Percentiles rank a stretch among this genome's conserved stretches.
phyloP scores from a whole-genome alignment of 768 basidiomycete genomes.

The Pulveroboletus ravenelii region DNA sequence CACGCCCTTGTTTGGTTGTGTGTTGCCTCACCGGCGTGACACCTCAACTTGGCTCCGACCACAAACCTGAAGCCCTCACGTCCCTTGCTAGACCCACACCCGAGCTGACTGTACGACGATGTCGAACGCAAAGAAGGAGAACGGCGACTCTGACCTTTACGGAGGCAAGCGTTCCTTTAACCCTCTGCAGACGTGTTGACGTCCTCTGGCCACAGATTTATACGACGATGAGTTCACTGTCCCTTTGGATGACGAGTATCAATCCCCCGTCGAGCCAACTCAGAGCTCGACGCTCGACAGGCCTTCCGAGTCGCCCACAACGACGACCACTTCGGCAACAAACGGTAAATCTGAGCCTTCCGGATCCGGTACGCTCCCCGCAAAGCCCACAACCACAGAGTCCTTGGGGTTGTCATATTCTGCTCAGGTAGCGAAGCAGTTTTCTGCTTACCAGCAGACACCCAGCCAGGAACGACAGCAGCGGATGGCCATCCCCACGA shows the following conservation, averaged over 20 bases:
- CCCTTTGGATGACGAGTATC: conserved; percentile 30
- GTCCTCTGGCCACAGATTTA: conserved; percentile 37
- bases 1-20: conserved; percentile 26
- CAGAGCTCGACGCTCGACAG: conserved; percentile 15
- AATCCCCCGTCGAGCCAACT: conserved; percentile 23
- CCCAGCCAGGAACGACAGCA: conserved; percentile 61
- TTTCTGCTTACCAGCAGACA: conserved; percentile 59
- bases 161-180: conserved; percentile 36
- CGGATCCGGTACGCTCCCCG: conserved; percentile 22
- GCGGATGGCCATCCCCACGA: conserved; percentile 27
- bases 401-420: conserved; percentile 47
- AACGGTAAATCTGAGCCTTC: conserved; percentile 23
- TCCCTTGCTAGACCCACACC: neutral
- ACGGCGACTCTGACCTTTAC: conserved; percentile 39
- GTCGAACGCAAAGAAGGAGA: conserved; percentile 26
- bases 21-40: conserved; percentile 3
- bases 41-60: neutral
- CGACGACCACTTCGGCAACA: conserved; percentile 11
- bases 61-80: neutral
- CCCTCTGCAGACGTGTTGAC: conserved; percentile 1
- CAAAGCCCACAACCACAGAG: conserved; percentile 24
- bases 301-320: conserved; percentile 13
- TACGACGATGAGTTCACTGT: conserved; percentile 45
- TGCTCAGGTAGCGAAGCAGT: conserved; percentile 62
- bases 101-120: conserved; percentile 6